Base-by-base conservation (phyloP, 805 yeast genomes). In the Myxozyma neglecta region DNA sequence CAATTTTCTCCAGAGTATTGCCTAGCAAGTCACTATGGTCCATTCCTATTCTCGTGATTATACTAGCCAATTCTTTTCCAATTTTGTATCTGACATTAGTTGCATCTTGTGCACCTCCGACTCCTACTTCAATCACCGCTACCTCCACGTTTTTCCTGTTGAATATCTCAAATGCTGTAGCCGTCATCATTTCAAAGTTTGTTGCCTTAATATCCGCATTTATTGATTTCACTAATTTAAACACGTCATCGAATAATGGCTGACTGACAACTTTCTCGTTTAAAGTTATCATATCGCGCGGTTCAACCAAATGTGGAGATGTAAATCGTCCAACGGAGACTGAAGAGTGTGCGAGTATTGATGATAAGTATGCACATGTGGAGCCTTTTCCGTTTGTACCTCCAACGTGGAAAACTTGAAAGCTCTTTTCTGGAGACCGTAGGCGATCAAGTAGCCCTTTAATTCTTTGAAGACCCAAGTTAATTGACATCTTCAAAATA, bases 351-450 rank as follows among this genome's bases (percentile, higher is more conserved):
- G 83, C 79, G 32, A 92, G 73, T 1, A 87, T 78, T 16, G 90
- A 84, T 3, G 90, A 80, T 8, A 94, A 61, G 71, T 91, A 92
- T 0, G 97, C 86, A 61, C 96, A 85, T 0, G 92, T 89, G 0
- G 97, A 91, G 0, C 99, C 99, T 71, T 93, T 93, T 0, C 99
- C 99, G 71, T 93, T 93, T 8, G 99, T 93, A 0, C 99, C 99
- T 0, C 97, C 97, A 3, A 94, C 81, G 71, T 94, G 99, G n/a
- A 94, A 77, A 0, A 90, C 85, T 63, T 83, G 82, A 70, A 84
- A 84, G 4, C 76, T 68, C 14, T 72, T 64, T 10, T 90, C 94
- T 0, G 97, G 97, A 68, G 85, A 82, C 0, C 24, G 72, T 70
- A 5, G 66, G 53, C 55, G 46, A 14, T 6, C 46, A 11, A 87